Evolutionary conservation across 73 alveolate genomes (phyloP), one percentile per base, ranked within the genome.

Genomic region (Paramecium tetraurelia): DNA sequence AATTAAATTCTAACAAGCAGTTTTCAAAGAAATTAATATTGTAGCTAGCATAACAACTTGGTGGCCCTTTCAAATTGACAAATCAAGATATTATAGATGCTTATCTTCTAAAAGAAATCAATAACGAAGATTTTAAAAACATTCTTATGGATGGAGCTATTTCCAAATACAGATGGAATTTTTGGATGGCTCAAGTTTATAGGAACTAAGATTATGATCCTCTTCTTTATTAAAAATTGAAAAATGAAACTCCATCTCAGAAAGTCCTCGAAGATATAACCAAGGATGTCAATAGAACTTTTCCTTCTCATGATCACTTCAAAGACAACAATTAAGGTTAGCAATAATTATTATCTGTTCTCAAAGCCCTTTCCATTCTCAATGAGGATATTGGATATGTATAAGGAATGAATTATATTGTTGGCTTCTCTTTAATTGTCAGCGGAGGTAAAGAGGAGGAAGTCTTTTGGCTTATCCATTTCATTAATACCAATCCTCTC

Each of bases 381-480:
- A 21, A 80, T 80, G 44, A 21, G 22, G 70, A 80, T 21, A 46
- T 80, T 44, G 90, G 90, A 6, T 80, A 80, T 80, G 72, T 46
- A 40, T 48, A 80, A 48, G 90, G 90, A 5, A 80, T 80, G 90
- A 80, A 80, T 43, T 46, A 80, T 24, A 35, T 80, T 21, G 90
- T 41, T 44, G 90, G 75, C 9, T 80, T 80, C 27, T 8, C 90
- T n/a, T 46, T 80, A 18, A 80, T 80, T 44, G 57, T 80, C 21
- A 80, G 46, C 6, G 46, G 46, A 21, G 90, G 90, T 31, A 46
- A 48, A 24, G 90, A 80, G 10, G 90, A 80, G 18, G 90, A 40
- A 24, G 75, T 35, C n/a, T 80, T 80, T 80, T 80, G 90, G 90
- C 53, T 80, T 11, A 80, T 80, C 5, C 22, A 80, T 48, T 80